Conservation (phyloP, 2,329 filamentous ascomycete species). For the Coniochaeta sp. region DNA sequence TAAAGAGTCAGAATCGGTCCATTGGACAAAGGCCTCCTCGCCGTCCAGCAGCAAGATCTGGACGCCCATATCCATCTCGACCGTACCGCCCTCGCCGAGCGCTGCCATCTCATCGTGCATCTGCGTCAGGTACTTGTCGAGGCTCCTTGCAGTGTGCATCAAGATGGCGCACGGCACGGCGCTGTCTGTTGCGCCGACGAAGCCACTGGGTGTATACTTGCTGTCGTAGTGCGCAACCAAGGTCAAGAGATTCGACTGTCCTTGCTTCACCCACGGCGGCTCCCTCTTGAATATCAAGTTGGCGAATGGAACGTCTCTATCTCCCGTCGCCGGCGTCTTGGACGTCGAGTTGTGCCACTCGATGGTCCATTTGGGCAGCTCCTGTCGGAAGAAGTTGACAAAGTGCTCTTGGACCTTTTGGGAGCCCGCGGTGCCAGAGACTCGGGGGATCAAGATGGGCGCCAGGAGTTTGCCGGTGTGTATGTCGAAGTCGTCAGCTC, state of each 20-base stretch:
- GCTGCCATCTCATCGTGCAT: constrained; percentile 67
- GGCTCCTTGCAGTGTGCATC: constrained; percentile 64
- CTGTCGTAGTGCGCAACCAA: constrained; percentile 82
- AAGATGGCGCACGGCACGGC: constrained; percentile 81
- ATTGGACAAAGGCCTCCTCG: constrained; percentile 69
- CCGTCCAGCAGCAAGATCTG: constrained; percentile 78
- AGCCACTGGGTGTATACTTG: constrained; percentile 63
- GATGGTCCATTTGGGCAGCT: constrained; percentile 73
- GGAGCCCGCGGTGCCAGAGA: constrained; percentile 78
- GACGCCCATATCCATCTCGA: constrained; percentile 65
- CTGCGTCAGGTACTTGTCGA: constrained; percentile 64
- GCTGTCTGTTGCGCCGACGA: constrained; percentile 79
- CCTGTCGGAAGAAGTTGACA: constrained; percentile 66
- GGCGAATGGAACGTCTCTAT: constrained; percentile 62
- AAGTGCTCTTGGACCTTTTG: constrained; percentile 71
- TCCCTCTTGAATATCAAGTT: constrained; percentile 74
- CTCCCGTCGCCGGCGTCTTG: constrained; percentile 68
- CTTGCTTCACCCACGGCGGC: constrained; percentile 65
- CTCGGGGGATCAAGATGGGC: constrained; percentile 80
- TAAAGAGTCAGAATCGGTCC: constrained; percentile 66
- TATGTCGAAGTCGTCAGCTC: constrained; percentile 63
- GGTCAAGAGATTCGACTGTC: constrained; percentile 66
- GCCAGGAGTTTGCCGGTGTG: constrained; percentile 56
- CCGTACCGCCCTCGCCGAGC: constrained; percentile 39
- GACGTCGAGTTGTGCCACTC: constrained; percentile 86